Evolutionary conservation across 2,329 filamentous ascomycete species (phyloP).

Genomic region (Penicillium decumbens): DNA sequence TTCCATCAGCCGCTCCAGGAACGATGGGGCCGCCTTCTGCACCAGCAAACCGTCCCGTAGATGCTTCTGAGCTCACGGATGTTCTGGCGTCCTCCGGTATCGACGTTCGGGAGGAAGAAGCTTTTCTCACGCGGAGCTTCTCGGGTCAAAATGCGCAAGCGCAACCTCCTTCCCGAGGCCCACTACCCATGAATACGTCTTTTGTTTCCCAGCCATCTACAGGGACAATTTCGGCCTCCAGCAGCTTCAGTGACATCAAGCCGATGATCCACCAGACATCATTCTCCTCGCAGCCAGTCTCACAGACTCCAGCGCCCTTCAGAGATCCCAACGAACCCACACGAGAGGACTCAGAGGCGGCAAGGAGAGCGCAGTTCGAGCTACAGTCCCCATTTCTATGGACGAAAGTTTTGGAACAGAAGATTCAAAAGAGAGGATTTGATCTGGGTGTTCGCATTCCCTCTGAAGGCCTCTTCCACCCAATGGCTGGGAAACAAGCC

Average conservation of each 20-base stretch:
- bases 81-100: conserved; percentile 80
- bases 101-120: conserved; percentile 80
- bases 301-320: conserved; percentile 61
- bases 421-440: conserved; percentile 54
- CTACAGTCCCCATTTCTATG: conserved; percentile 69
- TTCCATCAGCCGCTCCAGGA: conserved; percentile 39
- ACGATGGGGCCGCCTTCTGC: conserved; percentile 62
- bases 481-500: conserved; percentile 40
- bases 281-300: conserved; percentile 63
- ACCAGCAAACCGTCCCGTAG: conserved; percentile 50
- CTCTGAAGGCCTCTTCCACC: conserved; percentile 51
- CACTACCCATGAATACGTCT: conserved; percentile 44
- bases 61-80: conserved; percentile 70
- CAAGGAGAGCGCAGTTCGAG: conserved; percentile 63
- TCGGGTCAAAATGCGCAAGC: conserved; percentile 40
- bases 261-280: conserved; percentile 53
- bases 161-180: conserved; percentile 33
- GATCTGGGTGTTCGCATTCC: conserved; percentile 58
- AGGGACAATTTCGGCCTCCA: conserved; percentile 39
- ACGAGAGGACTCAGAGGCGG: conserved; percentile 57
- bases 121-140: conserved; percentile 62
- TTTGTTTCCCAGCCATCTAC: conserved; percentile 42
- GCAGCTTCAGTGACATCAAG: conserved; percentile 53
- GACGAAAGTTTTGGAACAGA: conserved; percentile 54
- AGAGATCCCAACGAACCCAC: conserved; percentile 63